Evolutionary conservation across 495 filamentous ascomycete genomes (phyloP).

Genomic region (Parachaetomium inaequale): DNA sequence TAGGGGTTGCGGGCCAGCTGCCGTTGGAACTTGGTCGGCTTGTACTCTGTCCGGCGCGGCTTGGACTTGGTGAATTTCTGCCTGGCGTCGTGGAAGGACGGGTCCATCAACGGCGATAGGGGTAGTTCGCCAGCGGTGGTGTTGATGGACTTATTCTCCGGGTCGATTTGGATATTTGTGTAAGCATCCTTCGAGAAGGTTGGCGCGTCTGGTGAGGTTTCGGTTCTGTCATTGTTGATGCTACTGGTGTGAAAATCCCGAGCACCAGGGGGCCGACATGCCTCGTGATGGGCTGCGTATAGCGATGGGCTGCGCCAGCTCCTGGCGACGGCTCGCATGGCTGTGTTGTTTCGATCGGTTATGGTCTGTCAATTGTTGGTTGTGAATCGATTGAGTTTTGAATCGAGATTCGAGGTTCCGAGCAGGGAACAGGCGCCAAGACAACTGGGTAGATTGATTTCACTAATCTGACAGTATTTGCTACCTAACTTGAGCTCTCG

Average conservation of each 20-base stretch:
- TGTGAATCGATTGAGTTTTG: neutral
- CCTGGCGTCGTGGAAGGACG: constrained; percentile 38
- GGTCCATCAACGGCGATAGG: constrained; percentile 53
- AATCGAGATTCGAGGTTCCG: too few relatives aligned
- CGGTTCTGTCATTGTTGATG: neutral
- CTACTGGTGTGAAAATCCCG: neutral
- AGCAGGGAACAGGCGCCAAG: too few relatives aligned
- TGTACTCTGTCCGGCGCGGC: constrained; percentile 1
- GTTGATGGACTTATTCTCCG: constrained; percentile 34
- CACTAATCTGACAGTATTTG: too few relatives aligned
- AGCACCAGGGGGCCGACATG: neutral
- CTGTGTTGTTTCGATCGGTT: neutral
- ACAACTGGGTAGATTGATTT: too few relatives aligned
- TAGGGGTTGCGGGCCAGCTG: constrained; percentile 57
- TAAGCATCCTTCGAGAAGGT: neutral
- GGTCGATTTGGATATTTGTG: constrained; percentile 26
- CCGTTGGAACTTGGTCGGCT: constrained; percentile 47
- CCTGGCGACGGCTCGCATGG: neutral
- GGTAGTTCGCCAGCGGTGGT: constrained; percentile 42
- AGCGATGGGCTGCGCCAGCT: neutral
- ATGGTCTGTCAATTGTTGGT: neutral
- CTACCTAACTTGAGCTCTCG: too few relatives aligned
- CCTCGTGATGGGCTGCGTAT: neutral
- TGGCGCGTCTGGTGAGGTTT: neutral
- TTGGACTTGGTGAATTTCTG: constrained; percentile 30